Base-by-base conservation (phyloP, 495 filamentous ascomycete species). In the Amphirosellinia nigrospora region DNA sequence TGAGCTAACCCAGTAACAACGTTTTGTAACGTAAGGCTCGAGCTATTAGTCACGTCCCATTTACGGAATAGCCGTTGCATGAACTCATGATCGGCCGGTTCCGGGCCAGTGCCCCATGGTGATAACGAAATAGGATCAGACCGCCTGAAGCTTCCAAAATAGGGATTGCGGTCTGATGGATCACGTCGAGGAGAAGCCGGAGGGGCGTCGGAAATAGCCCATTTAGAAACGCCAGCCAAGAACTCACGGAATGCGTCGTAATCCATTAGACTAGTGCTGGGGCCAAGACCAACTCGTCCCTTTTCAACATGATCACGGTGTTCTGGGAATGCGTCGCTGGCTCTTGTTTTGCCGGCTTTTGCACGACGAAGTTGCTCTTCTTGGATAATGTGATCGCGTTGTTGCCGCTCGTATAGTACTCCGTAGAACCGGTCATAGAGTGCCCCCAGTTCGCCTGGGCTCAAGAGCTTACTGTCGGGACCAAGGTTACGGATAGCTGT, bases 241-340 rank as follows among this genome's bases (percentile, higher is more conserved):
- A 99, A 97, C 67, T 98, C 94, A 61, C 95, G 85, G 80, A 98
- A 99, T 13, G 91, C 93, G 79, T 96, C 91, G 77, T 98, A 99
- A 76, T 98, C 93, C 96, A 99, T 98, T 69, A 93, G 80, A 13
- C 93, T 95, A 23, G 86, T 86, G 76, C 93, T 97, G 15, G 94
- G 93, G 0, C 96, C 96, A 1, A 97, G 83, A 13, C 93, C 95
- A 21, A 99, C 94, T 34, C 96, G 87, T 1, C 95, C 96, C 73
- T 92, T 89, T 73, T 93, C 91, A 36, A 89, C 71, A 50, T 85
- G 75, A 60, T 83, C 74, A 34, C 77, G 68, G 23, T 77, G 71
- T 41, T 78, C 77, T 66, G 78, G 81, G 52, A 81, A 83, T 30
- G 80, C 74, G 19, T 88, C 82, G 7, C 82, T 81, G 38, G 82